These are phyloP conservation scores for Schwanniomyces vanrijiae DNA, from an alignment of 805 yeast genomes.

Conservation along the genomic window DNA sequence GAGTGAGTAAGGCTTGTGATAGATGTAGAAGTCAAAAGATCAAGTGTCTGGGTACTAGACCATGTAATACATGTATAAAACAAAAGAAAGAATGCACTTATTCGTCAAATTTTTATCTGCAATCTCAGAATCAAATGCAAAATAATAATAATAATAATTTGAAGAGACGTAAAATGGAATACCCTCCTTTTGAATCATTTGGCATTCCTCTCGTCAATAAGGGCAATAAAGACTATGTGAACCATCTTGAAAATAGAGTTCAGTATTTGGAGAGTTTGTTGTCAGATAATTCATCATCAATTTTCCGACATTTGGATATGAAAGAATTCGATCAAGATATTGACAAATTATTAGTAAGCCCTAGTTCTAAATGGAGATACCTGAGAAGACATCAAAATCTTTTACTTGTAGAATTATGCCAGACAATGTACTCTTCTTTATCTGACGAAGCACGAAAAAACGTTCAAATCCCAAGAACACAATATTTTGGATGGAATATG, in stretches of 20 bases:
- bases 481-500: conserved; percentile 67
- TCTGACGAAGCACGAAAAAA: conserved; percentile 29
- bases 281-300: conserved; percentile 11
- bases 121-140: conserved; percentile 3
- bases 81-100: conserved; percentile 36
- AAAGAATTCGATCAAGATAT: conserved; percentile 5
- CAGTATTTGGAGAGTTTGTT: conserved; percentile 37
- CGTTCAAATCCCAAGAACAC: conserved; percentile 52
- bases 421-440: conserved; percentile 29
- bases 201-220: conserved; percentile 19
- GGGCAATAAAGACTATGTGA: conserved; percentile 20
- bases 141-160: neutral
- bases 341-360: conserved; percentile 17
- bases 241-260: conserved; percentile 40
- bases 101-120: conserved; percentile 5
- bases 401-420: conserved; percentile 40
- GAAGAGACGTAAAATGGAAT: conserved; percentile 12
- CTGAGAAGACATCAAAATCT: conserved; percentile 47
- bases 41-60: conserved; percentile 55
- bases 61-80: conserved; percentile 49
- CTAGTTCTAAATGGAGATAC: conserved; percentile 46
- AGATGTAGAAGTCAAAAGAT: conserved; percentile 56
- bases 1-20: conserved; percentile 57
- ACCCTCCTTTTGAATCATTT: conserved; percentile 10
- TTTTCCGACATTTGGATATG: conserved; percentile 8